Conservation (phyloP, 1,139 yeast species). For the Candida sanyaensis region DNA sequence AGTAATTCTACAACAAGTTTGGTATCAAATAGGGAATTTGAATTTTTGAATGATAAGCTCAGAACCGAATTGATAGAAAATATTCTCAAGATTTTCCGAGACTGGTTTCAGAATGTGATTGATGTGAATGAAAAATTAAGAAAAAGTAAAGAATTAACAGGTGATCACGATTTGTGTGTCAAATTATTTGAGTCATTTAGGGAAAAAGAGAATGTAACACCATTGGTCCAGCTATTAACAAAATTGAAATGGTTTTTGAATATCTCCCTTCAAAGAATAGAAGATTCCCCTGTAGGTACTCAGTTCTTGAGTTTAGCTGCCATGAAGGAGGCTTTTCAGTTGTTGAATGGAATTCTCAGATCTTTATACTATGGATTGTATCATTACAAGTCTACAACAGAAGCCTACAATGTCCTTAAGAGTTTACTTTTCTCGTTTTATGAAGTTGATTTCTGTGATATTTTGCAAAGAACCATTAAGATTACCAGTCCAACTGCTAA, state of each 20-base stretch:
- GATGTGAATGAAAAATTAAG: conserved; percentile 16
- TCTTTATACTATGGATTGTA: conserved; percentile 19
- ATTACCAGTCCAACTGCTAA: conserved; percentile 22
- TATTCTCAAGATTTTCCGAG: conserved; percentile 24
- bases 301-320: conserved; percentile 21
- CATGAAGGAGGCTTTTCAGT: conserved; percentile 29
- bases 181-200: conserved; percentile 16
- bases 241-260: conserved; percentile 23
- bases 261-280: conserved; percentile 18
- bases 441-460: conserved; percentile 24
- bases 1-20: not conserved
- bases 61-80: conserved; percentile 29
- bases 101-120: conserved; percentile 24
- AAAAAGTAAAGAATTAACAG: conserved; percentile 3
- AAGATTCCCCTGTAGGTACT: conserved; percentile 14
- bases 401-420: conserved; percentile 20
- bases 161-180: conserved; percentile 6
- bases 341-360: conserved; percentile 28
- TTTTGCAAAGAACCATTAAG: conserved; percentile 24
- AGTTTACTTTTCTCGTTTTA: conserved; percentile 23
- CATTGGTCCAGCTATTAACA: conserved; percentile 18
- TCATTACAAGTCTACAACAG: conserved; percentile 14
- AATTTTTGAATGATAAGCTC: conserved; percentile 27
- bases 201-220: conserved; percentile 5
- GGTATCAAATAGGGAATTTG: conserved; percentile 15